Percentiles rank a stretch among this genome's conserved stretches.
Conservation (phyloP, 31 red algal genomes). For the Asparagopsis taxiformis region DNA sequence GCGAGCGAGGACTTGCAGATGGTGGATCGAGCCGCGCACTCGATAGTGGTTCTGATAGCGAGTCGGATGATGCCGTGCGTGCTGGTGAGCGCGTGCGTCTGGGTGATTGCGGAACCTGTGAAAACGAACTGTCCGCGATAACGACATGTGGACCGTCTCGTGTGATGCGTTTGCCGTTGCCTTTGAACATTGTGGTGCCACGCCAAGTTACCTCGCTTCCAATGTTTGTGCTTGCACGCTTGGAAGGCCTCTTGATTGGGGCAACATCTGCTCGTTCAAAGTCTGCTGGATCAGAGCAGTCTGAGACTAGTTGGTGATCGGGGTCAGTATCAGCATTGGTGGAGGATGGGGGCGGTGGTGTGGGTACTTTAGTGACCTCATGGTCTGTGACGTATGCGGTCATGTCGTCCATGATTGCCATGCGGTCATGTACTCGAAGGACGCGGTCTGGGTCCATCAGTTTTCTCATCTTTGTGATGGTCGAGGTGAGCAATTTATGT, state of each 20-base stretch:
- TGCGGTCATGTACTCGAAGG: conserved; percentile 46
- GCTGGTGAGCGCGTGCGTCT: conserved; percentile 1
- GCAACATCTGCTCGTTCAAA: not conserved
- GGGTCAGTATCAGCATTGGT: not conserved
- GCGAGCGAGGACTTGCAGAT: conserved; percentile 10
- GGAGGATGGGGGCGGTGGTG: not conserved
- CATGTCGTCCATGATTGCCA: conserved; percentile 71
- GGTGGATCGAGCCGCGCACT: not conserved
- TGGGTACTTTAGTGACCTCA: not conserved
- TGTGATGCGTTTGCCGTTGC: conserved; percentile 62
- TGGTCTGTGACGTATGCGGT: conserved; percentile 34
- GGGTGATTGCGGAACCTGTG: not conserved
- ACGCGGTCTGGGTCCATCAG: conserved; percentile 65
- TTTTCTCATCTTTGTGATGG: conserved; percentile 44
- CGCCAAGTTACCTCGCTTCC: conserved; percentile 50
- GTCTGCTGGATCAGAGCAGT: not conserved
- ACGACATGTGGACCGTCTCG: conserved; percentile 61
- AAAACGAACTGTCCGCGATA: conserved; percentile 29
- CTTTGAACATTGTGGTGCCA: conserved; percentile 40
- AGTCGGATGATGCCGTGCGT: conserved; percentile 3
- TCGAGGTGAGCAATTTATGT: conserved; percentile 7
- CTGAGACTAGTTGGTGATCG: conserved; percentile 3
- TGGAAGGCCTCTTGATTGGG: conserved; percentile 3
- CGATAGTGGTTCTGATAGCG: conserved; percentile 12
- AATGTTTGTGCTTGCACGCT: conserved; percentile 1